A percentile compares a stretch with the other conserved stretches of the same genome.
Conservation (phyloP, 2,329 filamentous ascomycete genomes). For the Ophiocordyceps sinensis region DNA sequence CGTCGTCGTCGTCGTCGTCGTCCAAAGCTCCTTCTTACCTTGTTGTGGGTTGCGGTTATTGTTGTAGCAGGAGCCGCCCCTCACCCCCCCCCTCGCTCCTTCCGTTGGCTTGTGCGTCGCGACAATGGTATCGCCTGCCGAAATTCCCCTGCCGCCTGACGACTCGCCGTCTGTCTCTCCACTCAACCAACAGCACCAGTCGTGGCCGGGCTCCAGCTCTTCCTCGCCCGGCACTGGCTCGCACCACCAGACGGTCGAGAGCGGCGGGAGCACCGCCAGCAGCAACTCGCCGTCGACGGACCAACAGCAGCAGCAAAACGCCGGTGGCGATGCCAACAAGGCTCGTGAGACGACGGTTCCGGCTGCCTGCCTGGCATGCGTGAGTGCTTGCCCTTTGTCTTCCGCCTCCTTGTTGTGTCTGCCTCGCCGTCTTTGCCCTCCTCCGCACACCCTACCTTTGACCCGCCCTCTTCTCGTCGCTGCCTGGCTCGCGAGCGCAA, state of each 20-base stretch:
- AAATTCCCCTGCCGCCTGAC: conserved; percentile 2
- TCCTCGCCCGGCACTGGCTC: background rate
- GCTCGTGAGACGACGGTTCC: conserved; percentile 23
- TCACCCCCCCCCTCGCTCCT: background rate
- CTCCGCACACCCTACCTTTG: too few species aligned
- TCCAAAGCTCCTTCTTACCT: too few species aligned
- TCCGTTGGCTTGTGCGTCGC: background rate
- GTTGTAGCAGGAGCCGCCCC: background rate
- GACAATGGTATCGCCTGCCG: conserved; percentile 2
- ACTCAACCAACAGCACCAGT: background rate
- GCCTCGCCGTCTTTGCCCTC: conserved; percentile 2
- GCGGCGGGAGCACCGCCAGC: background rate
- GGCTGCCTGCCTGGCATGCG: conserved; percentile 41
- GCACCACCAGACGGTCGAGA: background rate
- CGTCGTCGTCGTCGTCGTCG: too few species aligned
- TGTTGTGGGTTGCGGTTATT: too few species aligned
- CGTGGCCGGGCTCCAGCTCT: background rate
- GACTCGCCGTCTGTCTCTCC: background rate
- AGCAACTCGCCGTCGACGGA: conserved; percentile 1
- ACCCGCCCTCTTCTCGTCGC: too few species aligned
- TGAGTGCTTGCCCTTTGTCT: conserved; percentile 18
- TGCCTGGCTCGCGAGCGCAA: too few species aligned
- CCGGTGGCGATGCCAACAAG: conserved; percentile 3
- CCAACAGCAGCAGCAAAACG: background rate
- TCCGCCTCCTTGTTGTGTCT: background rate